Percentiles rank a stretch among this genome's conserved stretches.
Evolutionary conservation across 257 asterid genomes (phyloP).

Genomic region (Nicotiana knightiana): DNA sequence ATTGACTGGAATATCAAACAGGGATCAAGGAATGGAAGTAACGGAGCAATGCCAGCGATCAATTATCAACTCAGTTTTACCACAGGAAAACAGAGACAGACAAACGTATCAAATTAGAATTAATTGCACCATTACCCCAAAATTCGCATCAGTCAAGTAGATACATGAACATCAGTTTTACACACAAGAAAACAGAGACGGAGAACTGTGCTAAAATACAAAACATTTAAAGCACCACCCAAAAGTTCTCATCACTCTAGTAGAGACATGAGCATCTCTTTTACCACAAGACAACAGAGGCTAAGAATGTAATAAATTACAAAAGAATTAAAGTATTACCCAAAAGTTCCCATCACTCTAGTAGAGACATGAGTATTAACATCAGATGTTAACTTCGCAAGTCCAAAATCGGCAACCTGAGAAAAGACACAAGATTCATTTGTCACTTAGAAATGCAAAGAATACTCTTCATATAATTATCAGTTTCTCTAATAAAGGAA

Average conservation of each 20-base stretch:
- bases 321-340: conserved; percentile 26
- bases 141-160: conserved; percentile 60
- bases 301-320: neutral
- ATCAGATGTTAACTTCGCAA: conserved; percentile 51
- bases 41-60: neutral
- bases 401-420: conserved; percentile 78
- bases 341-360: conserved; percentile 69
- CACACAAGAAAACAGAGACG: conserved; percentile 12
- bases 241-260: conserved; percentile 59
- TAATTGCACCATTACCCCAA: conserved; percentile 29
- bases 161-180: conserved; percentile 42
- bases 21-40: neutral
- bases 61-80: neutral
- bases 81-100: neutral
- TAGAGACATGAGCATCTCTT: conserved; percentile 44
- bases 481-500: neutral
- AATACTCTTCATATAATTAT: neutral
- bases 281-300: conserved; percentile 22
- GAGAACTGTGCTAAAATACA: neutral
- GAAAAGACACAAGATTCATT: conserved; percentile 12
- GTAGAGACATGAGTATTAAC: conserved; percentile 60
- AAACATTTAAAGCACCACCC: conserved; percentile 24
- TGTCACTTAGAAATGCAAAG: neutral
- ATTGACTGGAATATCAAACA: neutral
- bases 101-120: neutral